Conservation (phyloP, 1,139 yeast genomes). For the Candida sanyaensis region DNA sequence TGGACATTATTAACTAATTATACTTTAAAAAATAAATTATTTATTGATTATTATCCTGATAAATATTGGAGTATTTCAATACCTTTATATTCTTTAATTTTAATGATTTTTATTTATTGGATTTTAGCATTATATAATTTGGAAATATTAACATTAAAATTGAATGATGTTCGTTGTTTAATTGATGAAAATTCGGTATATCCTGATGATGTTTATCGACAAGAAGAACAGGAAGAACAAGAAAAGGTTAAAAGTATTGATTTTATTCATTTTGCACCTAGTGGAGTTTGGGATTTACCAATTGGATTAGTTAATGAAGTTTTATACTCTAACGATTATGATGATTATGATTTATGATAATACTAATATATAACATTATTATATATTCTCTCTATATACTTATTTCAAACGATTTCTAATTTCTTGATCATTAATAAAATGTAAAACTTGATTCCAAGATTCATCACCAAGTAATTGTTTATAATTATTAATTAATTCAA, state of each 20-base stretch:
- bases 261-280: constrained; percentile 57
- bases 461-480: constrained; percentile 50
- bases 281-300: constrained; percentile 86
- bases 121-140: constrained; percentile 71
- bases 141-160: constrained; percentile 64
- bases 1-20: constrained; percentile 74
- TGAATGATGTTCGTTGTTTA: constrained; percentile 62
- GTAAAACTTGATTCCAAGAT: constrained; percentile 33
- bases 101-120: constrained; percentile 70
- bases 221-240: background rate
- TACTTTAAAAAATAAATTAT: constrained; percentile 46
- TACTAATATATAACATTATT: background rate
- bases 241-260: constrained; percentile 20
- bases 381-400: constrained; percentile 3
- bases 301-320: constrained; percentile 69
- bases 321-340: constrained; percentile 45
- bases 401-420: constrained; percentile 8
- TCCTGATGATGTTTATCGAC: constrained; percentile 25
- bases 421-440: constrained; percentile 29
- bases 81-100: constrained; percentile 68
- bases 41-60: constrained; percentile 76
- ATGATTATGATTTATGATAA: background rate
- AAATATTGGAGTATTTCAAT: constrained; percentile 85
- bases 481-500: constrained; percentile 47
- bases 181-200: constrained; percentile 68